phyloP scores from a whole-genome alignment of 176 grass and related monocot genomes.

The Pontederia paniculata region DNA sequence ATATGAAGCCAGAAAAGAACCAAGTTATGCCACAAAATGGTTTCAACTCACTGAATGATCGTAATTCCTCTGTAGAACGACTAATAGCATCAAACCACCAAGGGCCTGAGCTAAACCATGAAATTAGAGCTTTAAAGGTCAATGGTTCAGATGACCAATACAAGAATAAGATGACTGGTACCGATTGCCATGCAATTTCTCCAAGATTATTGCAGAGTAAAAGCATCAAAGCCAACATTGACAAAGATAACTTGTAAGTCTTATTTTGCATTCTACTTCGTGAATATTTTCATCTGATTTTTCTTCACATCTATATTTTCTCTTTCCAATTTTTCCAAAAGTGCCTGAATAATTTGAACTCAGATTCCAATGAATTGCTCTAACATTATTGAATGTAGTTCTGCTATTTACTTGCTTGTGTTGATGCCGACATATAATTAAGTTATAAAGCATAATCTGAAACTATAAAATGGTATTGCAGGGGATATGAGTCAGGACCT shows the following conservation, averaged over 20 bases:
- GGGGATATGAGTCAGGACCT: conserved; percentile 44
- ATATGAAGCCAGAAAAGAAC: conserved; percentile 34
- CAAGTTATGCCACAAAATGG: conserved; percentile 40
- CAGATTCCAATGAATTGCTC: too few species aligned
- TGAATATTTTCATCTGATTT: neutral
- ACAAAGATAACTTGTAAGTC: conserved; percentile 58
- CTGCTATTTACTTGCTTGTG: neutral
- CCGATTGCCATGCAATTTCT: conserved; percentile 34
- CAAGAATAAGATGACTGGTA: conserved; percentile 21
- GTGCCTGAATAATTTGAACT: too few species aligned
- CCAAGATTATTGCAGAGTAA: conserved; percentile 63
- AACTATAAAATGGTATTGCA: conserved; percentile 16
- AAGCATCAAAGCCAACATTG: conserved; percentile 29
- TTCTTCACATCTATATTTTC: neutral
- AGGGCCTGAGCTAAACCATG: conserved; percentile 37
- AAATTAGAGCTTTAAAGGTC: conserved; percentile 49
- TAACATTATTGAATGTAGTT: neutral
- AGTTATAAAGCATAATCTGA: neutral
- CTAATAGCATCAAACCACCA: conserved; percentile 24
- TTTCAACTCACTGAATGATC: conserved; percentile 6
- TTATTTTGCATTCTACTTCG: neutral
- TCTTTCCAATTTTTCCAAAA: neutral
- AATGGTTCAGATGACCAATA: conserved; percentile 17
- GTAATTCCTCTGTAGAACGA: conserved; percentile 19
- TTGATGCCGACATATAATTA: neutral